Conservation (phyloP, 208 protist genomes). For the Acanthamoeba divionensis region DNA sequence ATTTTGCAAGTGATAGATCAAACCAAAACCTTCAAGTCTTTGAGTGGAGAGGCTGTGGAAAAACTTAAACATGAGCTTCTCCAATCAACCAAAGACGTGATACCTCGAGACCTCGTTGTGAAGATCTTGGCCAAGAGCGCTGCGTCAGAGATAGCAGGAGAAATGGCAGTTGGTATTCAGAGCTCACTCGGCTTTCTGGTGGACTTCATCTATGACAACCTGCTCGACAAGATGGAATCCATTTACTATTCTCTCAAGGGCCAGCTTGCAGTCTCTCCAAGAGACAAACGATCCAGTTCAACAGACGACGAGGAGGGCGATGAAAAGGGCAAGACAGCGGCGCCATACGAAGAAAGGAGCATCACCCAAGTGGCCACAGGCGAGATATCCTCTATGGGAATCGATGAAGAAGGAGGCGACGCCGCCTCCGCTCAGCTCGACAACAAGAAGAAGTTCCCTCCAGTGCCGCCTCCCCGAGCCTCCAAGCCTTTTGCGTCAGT, state of each 20-base stretch:
- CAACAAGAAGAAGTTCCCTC: too few species aligned
- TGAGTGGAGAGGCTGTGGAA: neutral
- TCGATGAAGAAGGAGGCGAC: too few species aligned
- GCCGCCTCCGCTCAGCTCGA: neutral
- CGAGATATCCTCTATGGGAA: too few species aligned
- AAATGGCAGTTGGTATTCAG: neutral
- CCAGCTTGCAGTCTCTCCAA: too few species aligned
- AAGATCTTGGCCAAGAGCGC: conserved; percentile 39
- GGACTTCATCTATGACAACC: neutral
- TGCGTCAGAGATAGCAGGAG: neutral
- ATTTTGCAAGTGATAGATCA: neutral
- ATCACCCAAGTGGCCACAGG: too few species aligned
- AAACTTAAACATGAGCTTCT: neutral
- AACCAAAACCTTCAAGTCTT: neutral
- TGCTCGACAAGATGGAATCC: conserved; percentile 18
- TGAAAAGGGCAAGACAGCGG: too few species aligned
- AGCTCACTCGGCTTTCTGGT: neutral
- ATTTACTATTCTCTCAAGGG: conserved; percentile 22
- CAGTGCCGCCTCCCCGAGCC: neutral
- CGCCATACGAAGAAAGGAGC: too few species aligned
- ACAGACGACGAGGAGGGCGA: too few species aligned
- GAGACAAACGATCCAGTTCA: too few species aligned
- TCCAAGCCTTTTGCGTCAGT: neutral
- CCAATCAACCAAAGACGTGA: neutral
- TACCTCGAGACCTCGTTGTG: neutral